A percentile compares a stretch with the other conserved stretches of the same genome.
Conservation (phyloP, 345 rosid species). For the Mangifera indica region DNA sequence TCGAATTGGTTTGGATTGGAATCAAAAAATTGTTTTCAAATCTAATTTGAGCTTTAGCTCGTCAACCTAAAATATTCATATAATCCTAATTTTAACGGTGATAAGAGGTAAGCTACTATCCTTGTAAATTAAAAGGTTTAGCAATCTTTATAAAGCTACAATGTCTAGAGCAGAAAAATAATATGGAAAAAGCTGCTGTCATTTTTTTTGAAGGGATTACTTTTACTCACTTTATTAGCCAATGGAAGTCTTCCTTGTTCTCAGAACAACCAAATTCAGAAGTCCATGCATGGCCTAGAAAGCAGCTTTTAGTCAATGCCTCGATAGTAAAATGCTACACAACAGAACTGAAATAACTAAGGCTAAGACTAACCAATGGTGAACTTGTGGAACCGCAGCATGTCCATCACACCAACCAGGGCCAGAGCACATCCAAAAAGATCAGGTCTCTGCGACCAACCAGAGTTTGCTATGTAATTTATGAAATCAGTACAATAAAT, state of each 20-base stretch:
- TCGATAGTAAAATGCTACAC: constrained; percentile 3
- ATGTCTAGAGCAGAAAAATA: not conserved
- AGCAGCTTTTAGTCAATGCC: constrained; percentile 12
- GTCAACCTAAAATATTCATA: too few relatives aligned
- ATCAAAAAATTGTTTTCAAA: too few relatives aligned
- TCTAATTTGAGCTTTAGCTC: too few relatives aligned
- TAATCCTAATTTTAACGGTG: not conserved
- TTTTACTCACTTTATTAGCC: constrained; percentile 81
- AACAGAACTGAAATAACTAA: not conserved
- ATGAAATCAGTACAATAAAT: constrained; percentile 8
- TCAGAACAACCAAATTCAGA: constrained; percentile 89
- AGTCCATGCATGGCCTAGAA: constrained; percentile 88
- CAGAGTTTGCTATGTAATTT: not conserved
- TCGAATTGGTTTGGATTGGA: too few relatives aligned
- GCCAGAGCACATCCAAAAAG: constrained; percentile 98
- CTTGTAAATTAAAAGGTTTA: too few relatives aligned
- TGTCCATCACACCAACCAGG: constrained; percentile 99
- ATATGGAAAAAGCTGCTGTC: not conserved
- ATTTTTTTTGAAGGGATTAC: not conserved
- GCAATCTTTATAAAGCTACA: too few relatives aligned
- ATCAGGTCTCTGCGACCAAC: constrained; percentile 74
- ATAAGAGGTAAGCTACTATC: not conserved
- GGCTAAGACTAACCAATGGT: constrained; percentile 63
- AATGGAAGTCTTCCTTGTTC: constrained; percentile 80
- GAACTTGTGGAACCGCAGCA: constrained; percentile 92